phyloP scores from a whole-genome alignment of 208 protist genomes.

The Crithidia expoeki region DNA sequence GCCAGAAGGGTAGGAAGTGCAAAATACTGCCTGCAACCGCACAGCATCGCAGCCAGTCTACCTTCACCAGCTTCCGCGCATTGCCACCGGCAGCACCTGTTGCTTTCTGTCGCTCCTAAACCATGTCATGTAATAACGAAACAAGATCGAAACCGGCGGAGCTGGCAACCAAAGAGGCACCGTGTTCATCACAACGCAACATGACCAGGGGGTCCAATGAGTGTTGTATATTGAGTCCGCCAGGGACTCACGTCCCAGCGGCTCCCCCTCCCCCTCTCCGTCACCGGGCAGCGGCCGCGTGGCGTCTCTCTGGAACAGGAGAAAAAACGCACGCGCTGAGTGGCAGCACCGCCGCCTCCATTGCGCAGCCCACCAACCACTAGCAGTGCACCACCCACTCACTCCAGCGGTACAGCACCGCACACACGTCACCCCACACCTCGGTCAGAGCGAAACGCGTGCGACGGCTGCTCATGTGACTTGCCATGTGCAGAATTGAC shows the following conservation, averaged over 20 bases:
- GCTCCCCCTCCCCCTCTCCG: too few relatives aligned
- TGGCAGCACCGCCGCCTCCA: conserved; percentile 26
- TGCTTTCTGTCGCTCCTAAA: background rate
- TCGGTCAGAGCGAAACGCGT: conserved; percentile 31
- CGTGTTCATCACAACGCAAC: conserved; percentile 6
- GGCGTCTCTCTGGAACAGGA: background rate
- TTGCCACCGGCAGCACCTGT: background rate
- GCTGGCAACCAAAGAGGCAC: conserved; percentile 4
- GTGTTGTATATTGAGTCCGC: too few relatives aligned
- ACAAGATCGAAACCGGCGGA: background rate
- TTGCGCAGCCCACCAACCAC: conserved; percentile 31
- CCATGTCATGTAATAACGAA: background rate
- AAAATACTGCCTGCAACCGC: conserved; percentile 1
- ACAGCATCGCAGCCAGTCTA: conserved; percentile 30
- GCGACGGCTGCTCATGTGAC: conserved; percentile 18
- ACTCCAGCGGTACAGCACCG: conserved; percentile 21
- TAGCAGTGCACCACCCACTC: conserved; percentile 35
- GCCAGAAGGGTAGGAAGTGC: background rate
- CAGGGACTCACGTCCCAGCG: too few relatives aligned
- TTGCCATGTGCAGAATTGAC: conserved; percentile 28
- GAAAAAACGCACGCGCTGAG: conserved; percentile 32
- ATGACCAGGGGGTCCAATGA: background rate
- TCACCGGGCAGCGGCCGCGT: background rate
- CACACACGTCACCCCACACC: conserved; percentile 21
- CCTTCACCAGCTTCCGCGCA: conserved; percentile 8